These are phyloP conservation scores for Camellia sinensis DNA, from an alignment of 148 eudicot species.

Conservation along the genomic window DNA sequence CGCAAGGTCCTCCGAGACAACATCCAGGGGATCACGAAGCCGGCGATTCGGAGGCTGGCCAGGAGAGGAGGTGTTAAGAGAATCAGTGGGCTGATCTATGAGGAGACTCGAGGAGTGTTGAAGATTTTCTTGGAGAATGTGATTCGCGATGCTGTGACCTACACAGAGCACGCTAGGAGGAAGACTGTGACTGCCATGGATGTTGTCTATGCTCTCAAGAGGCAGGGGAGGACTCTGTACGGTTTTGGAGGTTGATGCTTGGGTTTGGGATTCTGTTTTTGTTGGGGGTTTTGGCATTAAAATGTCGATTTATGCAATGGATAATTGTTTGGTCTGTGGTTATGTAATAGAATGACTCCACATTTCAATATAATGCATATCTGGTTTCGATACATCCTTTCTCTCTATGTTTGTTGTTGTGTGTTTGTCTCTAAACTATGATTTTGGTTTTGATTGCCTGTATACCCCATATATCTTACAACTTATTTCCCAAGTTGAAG, in stretches of 20 bases:
- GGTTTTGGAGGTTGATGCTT: constrained; percentile 32
- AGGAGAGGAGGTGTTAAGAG: constrained; percentile 39
- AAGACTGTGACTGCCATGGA: constrained; percentile 45
- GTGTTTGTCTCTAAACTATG: too few relatives aligned
- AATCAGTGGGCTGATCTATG: constrained; percentile 37
- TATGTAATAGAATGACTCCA: background rate
- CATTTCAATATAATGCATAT: background rate
- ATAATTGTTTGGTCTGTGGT: background rate
- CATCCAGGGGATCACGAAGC: constrained; percentile 42
- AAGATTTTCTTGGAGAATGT: constrained; percentile 43
- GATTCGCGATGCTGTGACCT: constrained; percentile 40
- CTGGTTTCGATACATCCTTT: background rate
- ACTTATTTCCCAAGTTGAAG: too few relatives aligned
- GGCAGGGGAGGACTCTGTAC: constrained; percentile 40
- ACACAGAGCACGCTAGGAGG: constrained; percentile 44
- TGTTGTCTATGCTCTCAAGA: constrained; percentile 38
- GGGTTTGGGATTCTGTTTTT: background rate
- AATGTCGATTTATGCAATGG: background rate
- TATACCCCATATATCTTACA: too few relatives aligned
- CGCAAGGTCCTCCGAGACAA: constrained; percentile 37
- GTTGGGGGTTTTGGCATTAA: background rate
- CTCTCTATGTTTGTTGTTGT: background rate
- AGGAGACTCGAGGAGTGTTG: constrained; percentile 34
- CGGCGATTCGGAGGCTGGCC: constrained; percentile 34
- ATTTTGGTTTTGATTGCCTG: too few relatives aligned